phyloP scores from a whole-genome alignment of 2,329 filamentous ascomycete species.

The Penicillium sp. region DNA sequence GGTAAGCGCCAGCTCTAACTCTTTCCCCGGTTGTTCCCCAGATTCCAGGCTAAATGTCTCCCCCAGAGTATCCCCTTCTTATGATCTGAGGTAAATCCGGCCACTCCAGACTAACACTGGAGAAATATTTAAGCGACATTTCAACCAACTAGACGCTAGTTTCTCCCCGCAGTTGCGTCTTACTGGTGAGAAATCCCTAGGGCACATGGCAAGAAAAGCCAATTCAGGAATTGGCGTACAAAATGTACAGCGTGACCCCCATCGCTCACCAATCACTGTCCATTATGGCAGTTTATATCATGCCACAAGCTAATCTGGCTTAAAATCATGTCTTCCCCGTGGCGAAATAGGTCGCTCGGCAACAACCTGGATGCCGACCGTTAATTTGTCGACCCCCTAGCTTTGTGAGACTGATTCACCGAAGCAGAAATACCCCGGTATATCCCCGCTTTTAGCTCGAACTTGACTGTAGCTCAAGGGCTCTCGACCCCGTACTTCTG shows the following conservation, averaged over 20 bases:
- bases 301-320: not conserved
- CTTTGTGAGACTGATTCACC: not conserved
- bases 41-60: constrained; percentile 10
- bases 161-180: constrained; percentile 4
- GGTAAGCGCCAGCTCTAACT: constrained; percentile 3
- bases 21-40: not conserved
- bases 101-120: not conserved
- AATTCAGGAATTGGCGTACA: not conserved
- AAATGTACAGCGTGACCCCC: constrained; percentile 8
- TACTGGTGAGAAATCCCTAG: constrained; percentile 20
- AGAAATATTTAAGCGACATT: not conserved
- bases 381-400: not conserved
- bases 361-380: constrained; percentile 1
- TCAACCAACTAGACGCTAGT: not conserved
- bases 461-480: not conserved
- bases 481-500: not conserved
- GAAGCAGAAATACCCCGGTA: constrained; percentile 14
- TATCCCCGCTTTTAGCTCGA: not conserved
- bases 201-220: not conserved
- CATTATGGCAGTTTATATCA: not conserved
- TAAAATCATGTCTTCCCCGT: constrained; percentile 17
- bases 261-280: constrained; percentile 10
- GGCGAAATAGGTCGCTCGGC: constrained; percentile 15
- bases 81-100: not conserved
- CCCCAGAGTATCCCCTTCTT: not conserved